Evolutionary conservation across 768 basidiomycete species (phyloP), one percentile per base, ranked within the genome.

Genomic region (Leccinellum rugosiceps): DNA sequence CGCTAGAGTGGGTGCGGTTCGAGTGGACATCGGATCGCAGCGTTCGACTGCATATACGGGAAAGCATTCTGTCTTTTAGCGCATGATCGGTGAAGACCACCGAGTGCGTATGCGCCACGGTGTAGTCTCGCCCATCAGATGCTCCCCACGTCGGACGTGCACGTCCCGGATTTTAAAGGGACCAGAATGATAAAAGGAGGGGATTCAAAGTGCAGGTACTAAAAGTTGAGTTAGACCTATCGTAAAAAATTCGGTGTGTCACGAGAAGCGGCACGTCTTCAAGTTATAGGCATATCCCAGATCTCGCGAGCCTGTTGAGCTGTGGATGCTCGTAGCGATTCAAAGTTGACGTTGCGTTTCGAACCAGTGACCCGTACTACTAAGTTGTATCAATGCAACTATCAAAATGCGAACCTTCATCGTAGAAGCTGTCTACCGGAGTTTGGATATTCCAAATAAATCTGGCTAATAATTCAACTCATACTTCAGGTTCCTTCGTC

Each of bases 1-100:
- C 84, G 2, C 74, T 95, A 58, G 86, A 88, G 53, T 77, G 84
- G 63, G 82, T 98, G 26, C 77, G 75, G 8, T 89, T 98, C 53
- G 90, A 92, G 55, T 98, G 96, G 96, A 75, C 84, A 0, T 84
- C 84, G 0, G 88, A 92, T 54, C 82, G 95, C 11, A 93, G 84
- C 56, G 94, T 95, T 14, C 84, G 85, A 60, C 75, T 98, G 19
- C 85, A 80, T 58, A 94, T 98, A 61, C 82, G 88, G 3, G 90
- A 94, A 48, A 90, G 83, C 63, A 82, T 84, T 11, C 73, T 98
- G 62, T 92, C 92, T 3, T 97, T 98, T 70, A 92, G 88, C 63
- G 94, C 93, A 41, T 86, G 62, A 76, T 41, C 17, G 14, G 3
- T 41, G n/a, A 19, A n/a, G 9, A 41, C 11, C n/a, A 49, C 15